Evolutionary conservation across 164 flowering plant genomes (phyloP).

Genomic region (Umbellularia californica): DNA sequence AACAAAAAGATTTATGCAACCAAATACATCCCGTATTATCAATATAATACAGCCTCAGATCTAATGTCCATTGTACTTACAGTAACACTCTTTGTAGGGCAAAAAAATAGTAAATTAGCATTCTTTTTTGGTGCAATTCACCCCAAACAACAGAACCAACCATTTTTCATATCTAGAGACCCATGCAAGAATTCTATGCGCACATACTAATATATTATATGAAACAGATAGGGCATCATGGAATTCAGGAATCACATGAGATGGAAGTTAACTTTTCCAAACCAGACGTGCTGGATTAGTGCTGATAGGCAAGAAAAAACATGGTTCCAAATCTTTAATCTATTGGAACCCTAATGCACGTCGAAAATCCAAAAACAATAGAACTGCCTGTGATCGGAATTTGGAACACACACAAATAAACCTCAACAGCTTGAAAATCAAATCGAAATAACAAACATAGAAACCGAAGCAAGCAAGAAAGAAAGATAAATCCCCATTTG

Average conservation of each 20-base stretch:
- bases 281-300: neutral
- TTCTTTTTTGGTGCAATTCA: neutral
- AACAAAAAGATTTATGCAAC: neutral
- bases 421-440: neutral
- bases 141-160: neutral
- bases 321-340: neutral
- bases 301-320: neutral
- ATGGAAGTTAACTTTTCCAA: neutral
- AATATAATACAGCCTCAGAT: neutral
- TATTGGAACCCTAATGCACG: neutral
- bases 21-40: neutral
- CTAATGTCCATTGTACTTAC: neutral
- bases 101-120: too few species aligned
- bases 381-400: neutral
- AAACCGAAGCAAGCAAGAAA: neutral
- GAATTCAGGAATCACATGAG: neutral
- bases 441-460: neutral
- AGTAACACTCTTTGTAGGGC: neutral
- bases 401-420: neutral
- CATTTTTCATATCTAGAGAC: neutral
- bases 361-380: neutral
- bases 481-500: neutral
- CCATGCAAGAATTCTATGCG: neutral
- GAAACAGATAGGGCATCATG: neutral
- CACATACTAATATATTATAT: neutral